Conservation (phyloP, 305 asterid genomes). For the Caryopteris hybrid region DNA sequence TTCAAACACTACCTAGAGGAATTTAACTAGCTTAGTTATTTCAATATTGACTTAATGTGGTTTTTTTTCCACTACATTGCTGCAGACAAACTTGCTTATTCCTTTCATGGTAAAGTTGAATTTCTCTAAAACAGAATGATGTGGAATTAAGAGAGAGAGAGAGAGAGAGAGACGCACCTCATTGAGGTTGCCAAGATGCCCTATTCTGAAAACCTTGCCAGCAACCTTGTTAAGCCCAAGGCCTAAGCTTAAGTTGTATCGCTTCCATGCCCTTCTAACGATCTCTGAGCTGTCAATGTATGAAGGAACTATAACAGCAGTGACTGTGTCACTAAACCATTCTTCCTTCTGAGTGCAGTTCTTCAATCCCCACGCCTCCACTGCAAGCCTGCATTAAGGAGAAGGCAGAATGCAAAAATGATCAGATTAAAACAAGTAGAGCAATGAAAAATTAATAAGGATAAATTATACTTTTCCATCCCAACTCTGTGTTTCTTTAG, state of each 20-base stretch:
- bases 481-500: no score
- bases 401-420: no score
- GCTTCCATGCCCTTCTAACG: conserved; percentile 78
- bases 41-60: no score
- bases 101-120: no score
- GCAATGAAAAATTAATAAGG: no score
- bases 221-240: conserved; percentile 95
- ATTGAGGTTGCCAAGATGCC: conserved; percentile 83
- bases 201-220: conserved; percentile 95
- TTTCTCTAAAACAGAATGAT: no score
- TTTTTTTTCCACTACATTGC: no score
- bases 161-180: conserved; percentile 21
- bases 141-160: background rate
- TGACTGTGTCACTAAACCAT: conserved; percentile 91
- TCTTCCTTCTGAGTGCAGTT: conserved; percentile 98
- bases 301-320: conserved; percentile 84
- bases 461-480: no score
- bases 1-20: no score
- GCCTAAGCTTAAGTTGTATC: conserved; percentile 95
- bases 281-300: conserved; percentile 74
- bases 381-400: conserved; percentile 81
- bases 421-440: no score
- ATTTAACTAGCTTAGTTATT: no score
- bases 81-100: no score
- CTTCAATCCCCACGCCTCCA: conserved; percentile 99